A percentile compares a stretch with the other conserved stretches of the same genome.
Evolutionary conservation across 805 yeast genomes (phyloP).

Genomic region (Candida maltosa): DNA sequence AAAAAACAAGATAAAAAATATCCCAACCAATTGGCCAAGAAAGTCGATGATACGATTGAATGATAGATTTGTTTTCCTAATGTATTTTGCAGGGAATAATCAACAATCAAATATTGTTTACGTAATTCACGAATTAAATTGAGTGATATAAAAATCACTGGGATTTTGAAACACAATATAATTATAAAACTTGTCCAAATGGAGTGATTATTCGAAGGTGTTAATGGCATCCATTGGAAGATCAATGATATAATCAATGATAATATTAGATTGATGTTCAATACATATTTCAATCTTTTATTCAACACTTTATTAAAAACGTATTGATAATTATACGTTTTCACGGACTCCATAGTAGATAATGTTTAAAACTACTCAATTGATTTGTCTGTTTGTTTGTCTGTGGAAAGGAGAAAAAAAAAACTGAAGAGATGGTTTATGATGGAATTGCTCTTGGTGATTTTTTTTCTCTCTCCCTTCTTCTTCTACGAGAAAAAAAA

Average conservation of each 20-base stretch:
- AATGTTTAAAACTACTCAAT: background rate
- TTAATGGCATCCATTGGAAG: conserved; percentile 23
- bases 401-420: no score
- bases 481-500: no score
- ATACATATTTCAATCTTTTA: conserved; percentile 34
- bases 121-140: conserved; percentile 24
- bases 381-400: no score
- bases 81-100: conserved; percentile 28
- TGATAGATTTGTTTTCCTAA: conserved; percentile 28
- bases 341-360: background rate
- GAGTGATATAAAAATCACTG: conserved; percentile 27
- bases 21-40: conserved; percentile 14
- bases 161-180: no score
- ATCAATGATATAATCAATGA: conserved; percentile 22
- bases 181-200: conserved; percentile 18
- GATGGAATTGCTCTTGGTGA: background rate
- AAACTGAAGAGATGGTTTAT: background rate
- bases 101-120: conserved; percentile 23
- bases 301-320: conserved; percentile 26
- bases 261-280: conserved; percentile 25
- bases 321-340: conserved; percentile 14
- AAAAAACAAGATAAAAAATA: conserved; percentile 21
- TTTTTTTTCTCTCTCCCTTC: background rate
- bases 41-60: conserved; percentile 16
- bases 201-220: conserved; percentile 28